Conservation (phyloP, 2,329 filamentous ascomycete genomes). For the Neurospora crassa region DNA sequence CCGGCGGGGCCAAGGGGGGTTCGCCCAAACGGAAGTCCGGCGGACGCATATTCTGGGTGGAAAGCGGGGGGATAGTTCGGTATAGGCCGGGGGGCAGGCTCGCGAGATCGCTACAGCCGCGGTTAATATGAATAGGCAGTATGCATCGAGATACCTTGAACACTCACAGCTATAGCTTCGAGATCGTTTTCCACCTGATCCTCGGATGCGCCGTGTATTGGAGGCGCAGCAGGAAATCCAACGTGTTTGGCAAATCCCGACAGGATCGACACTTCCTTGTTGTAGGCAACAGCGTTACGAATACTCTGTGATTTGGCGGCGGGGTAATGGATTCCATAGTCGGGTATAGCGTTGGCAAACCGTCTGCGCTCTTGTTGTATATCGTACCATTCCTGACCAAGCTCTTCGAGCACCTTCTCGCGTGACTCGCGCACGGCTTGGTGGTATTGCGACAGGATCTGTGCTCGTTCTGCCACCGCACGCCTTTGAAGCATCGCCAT, state of each 20-base stretch:
- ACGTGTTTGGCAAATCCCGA: slow-evolving; percentile 89
- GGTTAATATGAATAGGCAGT: slow-evolving; percentile 11
- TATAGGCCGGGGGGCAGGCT: slow-evolving; percentile 10
- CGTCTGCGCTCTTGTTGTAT: slow-evolving; percentile 70
- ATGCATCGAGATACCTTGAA: not conserved
- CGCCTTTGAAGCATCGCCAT: slow-evolving; percentile 62
- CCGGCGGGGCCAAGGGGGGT: slow-evolving; percentile 54
- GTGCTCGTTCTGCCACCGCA: slow-evolving; percentile 71
- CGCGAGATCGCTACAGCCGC: slow-evolving; percentile 24
- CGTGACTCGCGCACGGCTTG: slow-evolving; percentile 77
- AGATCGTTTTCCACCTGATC: slow-evolving; percentile 79
- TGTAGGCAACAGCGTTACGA: slow-evolving; percentile 81
- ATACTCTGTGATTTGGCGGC: slow-evolving; percentile 68
- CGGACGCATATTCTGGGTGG: slow-evolving; percentile 10
- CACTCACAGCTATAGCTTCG: slow-evolving; percentile 75
- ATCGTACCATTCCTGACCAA: slow-evolving; percentile 86
- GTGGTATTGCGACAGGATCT: slow-evolving; percentile 84
- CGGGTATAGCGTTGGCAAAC: slow-evolving; percentile 67
- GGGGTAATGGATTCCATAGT: slow-evolving; percentile 75
- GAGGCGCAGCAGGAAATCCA: slow-evolving; percentile 90
- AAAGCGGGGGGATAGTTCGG: slow-evolving; percentile 9
- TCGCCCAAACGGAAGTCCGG: slow-evolving; percentile 33
- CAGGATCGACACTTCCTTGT: slow-evolving; percentile 85
- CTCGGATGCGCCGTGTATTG: slow-evolving; percentile 62
- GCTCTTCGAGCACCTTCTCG: slow-evolving; percentile 66